Evolutionary conservation across 2,329 filamentous ascomycete species (phyloP).

Genomic region (Penicillium aurantiogriseum): DNA sequence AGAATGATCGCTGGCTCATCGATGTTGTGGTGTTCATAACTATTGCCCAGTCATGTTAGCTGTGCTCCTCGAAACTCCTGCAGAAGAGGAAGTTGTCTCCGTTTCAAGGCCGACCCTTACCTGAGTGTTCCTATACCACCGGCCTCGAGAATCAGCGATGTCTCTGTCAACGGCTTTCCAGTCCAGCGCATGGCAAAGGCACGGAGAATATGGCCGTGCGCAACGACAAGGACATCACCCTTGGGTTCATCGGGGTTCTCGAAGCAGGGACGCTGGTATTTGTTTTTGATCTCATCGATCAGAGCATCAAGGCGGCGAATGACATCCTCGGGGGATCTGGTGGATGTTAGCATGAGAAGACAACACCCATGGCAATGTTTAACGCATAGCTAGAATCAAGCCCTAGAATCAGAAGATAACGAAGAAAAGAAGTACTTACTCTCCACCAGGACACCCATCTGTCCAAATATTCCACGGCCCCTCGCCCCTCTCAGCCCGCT

Average conservation of each 20-base stretch:
- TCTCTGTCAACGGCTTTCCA: constrained; percentile 68
- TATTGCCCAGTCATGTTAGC: constrained; percentile 30
- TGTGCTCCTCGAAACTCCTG: not conserved
- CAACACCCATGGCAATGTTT: not conserved
- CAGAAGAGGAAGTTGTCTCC: not conserved
- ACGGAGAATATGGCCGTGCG: constrained; percentile 84
- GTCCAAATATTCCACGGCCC: constrained; percentile 79
- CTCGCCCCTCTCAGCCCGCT: constrained; percentile 57
- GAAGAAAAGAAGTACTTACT: constrained; percentile 54
- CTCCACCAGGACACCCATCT: constrained; percentile 83
- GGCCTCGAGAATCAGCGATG: constrained; percentile 79
- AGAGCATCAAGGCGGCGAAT: constrained; percentile 70
- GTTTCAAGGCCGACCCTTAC: constrained; percentile 41
- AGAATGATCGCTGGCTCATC: constrained; percentile 77
- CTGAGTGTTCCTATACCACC: constrained; percentile 81
- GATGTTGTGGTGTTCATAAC: constrained; percentile 77
- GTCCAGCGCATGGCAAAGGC: constrained; percentile 88
- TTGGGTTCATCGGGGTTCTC: constrained; percentile 51
- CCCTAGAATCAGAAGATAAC: not conserved
- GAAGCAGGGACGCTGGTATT: constrained; percentile 64
- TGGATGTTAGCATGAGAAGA: not conserved
- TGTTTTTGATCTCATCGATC: constrained; percentile 70
- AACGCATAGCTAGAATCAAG: not conserved
- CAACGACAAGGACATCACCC: constrained; percentile 74
- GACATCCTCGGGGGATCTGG: constrained; percentile 70